A percentile compares a stretch with the other conserved stretches of the same genome.
These are phyloP conservation scores for Globisporangium lucens DNA, from an alignment of 352 stramenopile genomes.

Conservation along the genomic window DNA sequence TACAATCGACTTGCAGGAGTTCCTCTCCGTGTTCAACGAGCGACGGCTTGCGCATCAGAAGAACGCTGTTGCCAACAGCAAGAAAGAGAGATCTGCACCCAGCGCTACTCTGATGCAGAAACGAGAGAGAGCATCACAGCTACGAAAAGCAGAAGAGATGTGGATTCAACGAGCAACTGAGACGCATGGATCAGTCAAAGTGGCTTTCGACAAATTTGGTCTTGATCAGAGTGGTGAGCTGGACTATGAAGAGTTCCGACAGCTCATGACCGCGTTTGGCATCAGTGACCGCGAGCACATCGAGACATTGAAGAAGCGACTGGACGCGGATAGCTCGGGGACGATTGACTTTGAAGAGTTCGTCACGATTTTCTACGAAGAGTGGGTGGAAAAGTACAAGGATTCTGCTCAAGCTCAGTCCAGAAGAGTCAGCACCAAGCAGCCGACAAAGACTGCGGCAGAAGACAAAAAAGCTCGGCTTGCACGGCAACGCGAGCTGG, in stretches of 20 bases:
- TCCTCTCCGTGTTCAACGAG: constrained; percentile 50
- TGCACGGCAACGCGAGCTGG: constrained; percentile 38
- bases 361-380: constrained; percentile 52
- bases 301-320: constrained; percentile 32
- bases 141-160: constrained; percentile 36
- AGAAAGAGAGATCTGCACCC: neutral
- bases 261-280: constrained; percentile 47
- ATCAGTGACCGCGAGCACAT: constrained; percentile 45
- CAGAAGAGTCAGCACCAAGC: neutral
- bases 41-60: constrained; percentile 23
- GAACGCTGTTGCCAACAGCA: neutral
- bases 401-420: neutral
- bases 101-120: constrained; percentile 17
- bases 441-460: neutral
- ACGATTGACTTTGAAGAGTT: constrained; percentile 69
- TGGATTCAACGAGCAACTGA: constrained; percentile 48
- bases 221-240: constrained; percentile 37
- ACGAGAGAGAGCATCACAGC: constrained; percentile 24
- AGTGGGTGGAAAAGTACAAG: constrained; percentile 8
- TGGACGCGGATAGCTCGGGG: constrained; percentile 45
- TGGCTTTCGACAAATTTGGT: constrained; percentile 48
- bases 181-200: constrained; percentile 25
- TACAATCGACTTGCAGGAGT: constrained; percentile 47
- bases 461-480: constrained; percentile 29
- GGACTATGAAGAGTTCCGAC: constrained; percentile 42